Evolutionary conservation across 2,329 filamentous ascomycete species (phyloP), one percentile per base, ranked within the genome.

Genomic region (Alternaria hordeiaustralica): DNA sequence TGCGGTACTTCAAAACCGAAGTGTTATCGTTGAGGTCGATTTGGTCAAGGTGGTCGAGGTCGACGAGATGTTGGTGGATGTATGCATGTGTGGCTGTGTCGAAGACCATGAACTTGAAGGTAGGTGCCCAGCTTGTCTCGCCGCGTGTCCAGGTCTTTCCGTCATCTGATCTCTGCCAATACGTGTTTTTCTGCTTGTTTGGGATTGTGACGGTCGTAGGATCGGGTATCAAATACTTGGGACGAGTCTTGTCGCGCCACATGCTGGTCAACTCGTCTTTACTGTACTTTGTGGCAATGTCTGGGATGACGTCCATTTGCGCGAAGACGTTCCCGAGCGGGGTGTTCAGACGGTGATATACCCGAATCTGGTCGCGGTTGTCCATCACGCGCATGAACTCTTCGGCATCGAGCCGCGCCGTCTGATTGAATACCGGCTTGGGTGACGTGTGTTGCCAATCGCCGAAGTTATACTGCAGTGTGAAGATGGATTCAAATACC

Each of bases 51-150:
- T 28, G 21, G 3, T 43, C 13, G 3, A 21, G 18, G 4, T 28
- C 6, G 3, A 59, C 18, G 20, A 33, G 6, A 13, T 46, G 26
- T 11, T 54, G 13, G 11, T 46, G 11, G 12, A 46, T 54, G 18
- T 59, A 59, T 3, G 57, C 57, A 3, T 59, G 6, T 1, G 47
- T 59, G 13, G 43, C 25, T 49, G 45, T 30, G 10, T 54, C 57
- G 18, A 59, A 54, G 18, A 59, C 57, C 23, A 54, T 54, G 15
- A 59, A 59, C 13, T 45, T 26, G 25, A 59, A 41, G 6, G 13
- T 54, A 4, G 47, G 41, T 2, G 36, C 2, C 33, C 30, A 59
- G 10, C 4, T 23, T 3, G 5, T 3, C 3, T 20, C 26, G 1
- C 26, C 47, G 25, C 57, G 49, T 4, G 15, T 59, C 57, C 57